Conservation (phyloP, 176 grass and related monocot genomes). For the Triticum urartu region DNA sequence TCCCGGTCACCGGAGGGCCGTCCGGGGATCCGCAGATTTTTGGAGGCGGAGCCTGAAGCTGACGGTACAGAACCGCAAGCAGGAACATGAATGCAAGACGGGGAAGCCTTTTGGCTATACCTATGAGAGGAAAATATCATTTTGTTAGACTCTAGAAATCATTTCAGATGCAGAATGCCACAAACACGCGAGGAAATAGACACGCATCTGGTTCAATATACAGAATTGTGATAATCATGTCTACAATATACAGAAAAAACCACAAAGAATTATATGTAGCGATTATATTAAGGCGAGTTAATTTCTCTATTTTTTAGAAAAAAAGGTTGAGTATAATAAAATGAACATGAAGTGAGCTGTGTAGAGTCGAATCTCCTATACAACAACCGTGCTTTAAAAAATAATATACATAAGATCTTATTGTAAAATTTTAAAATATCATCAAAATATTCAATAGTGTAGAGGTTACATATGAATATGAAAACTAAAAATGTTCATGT, state of each 20-base stretch:
- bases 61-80: conserved; percentile 38
- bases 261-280: too few relatives aligned
- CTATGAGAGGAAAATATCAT: conserved; percentile 16
- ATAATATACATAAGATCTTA: too few relatives aligned
- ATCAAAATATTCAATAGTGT: too few relatives aligned
- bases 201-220: not conserved
- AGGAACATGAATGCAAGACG: conserved; percentile 36
- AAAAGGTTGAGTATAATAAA: not conserved
- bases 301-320: not conserved
- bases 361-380: not conserved
- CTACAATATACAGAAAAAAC: not conserved
- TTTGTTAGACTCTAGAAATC: not conserved
- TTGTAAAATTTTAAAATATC: too few relatives aligned
- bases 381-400: too few relatives aligned
- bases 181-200: not conserved
- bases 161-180: not conserved
- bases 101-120: conserved; percentile 29
- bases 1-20: conserved; percentile 54
- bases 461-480: too few relatives aligned
- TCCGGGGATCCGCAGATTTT: conserved; percentile 44
- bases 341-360: not conserved
- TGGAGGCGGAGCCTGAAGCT: conserved; percentile 53
- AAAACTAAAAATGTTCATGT: too few relatives aligned
- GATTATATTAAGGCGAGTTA: not conserved
- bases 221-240: not conserved